These are phyloP conservation scores for Aegilops longissima DNA, from an alignment of 176 grass and related monocot species.

Conservation along the genomic window DNA sequence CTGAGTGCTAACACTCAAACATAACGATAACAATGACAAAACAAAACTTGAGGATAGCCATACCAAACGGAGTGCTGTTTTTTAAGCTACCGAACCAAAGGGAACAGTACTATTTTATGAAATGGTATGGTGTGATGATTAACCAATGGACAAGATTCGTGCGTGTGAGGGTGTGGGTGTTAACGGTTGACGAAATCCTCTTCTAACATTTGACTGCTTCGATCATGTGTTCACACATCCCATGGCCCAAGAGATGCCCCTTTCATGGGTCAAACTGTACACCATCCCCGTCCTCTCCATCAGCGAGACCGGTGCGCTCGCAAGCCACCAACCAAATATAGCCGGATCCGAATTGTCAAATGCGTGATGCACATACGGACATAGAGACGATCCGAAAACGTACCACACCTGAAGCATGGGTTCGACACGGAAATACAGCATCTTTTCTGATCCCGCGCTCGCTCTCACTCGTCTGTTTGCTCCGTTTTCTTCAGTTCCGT, in stretches of 20 bases:
- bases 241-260: background rate
- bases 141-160: background rate
- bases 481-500: background rate
- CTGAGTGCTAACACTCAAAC: background rate
- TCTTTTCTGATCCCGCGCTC: background rate
- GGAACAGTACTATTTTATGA: background rate
- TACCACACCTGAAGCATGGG: background rate
- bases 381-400: background rate
- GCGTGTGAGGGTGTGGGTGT: background rate
- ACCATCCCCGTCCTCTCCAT: background rate
- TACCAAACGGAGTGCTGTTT: background rate
- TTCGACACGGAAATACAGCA: background rate
- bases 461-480: background rate
- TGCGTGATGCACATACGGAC: constrained; percentile 4
- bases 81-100: background rate
- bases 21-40: background rate
- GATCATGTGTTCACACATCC: constrained; percentile 41
- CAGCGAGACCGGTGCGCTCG: background rate
- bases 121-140: background rate
- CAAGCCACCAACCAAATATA: background rate
- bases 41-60: background rate
- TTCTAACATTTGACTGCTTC: constrained; percentile 39
- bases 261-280: constrained; percentile 6
- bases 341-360: constrained; percentile 16
- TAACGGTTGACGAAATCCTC: constrained; percentile 19